These are phyloP conservation scores for Passalora sequoiae DNA, from an alignment of 2,329 filamentous ascomycete genomes.

Conservation along the genomic window DNA sequence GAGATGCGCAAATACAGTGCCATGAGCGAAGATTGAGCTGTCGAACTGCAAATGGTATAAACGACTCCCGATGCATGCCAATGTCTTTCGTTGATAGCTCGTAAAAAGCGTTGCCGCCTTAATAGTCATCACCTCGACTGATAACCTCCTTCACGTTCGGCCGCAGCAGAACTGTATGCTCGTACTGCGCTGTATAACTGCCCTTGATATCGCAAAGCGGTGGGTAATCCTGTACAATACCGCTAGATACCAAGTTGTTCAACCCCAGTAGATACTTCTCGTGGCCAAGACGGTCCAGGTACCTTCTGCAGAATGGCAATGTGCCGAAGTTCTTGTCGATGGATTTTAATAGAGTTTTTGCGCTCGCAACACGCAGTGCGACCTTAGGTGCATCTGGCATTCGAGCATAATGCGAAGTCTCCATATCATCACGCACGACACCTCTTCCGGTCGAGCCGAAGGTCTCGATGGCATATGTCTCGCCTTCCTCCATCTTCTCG, in stretches of 20 bases:
- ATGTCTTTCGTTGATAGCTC: constrained; percentile 6
- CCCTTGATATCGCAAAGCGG: constrained; percentile 56
- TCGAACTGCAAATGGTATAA: background rate
- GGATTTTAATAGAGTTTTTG: constrained; percentile 53
- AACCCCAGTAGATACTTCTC: constrained; percentile 56
- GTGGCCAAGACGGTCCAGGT: constrained; percentile 58
- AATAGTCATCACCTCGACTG: constrained; percentile 38
- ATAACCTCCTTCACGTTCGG: constrained; percentile 41
- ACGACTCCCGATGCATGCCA: constrained; percentile 6
- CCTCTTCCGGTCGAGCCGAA: constrained; percentile 54
- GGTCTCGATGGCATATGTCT: constrained; percentile 56
- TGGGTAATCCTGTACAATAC: constrained; percentile 53
- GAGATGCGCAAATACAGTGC: too few species aligned
- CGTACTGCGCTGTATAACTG: constrained; percentile 61
- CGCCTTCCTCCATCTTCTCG: constrained; percentile 55
- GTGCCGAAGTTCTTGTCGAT: constrained; percentile 61
- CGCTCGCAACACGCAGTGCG: constrained; percentile 45
- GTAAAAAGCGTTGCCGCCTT: background rate
- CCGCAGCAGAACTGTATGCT: constrained; percentile 48
- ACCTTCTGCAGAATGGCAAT: constrained; percentile 57
- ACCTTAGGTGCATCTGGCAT: constrained; percentile 35
- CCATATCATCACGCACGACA: constrained; percentile 44
- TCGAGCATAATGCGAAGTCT: constrained; percentile 36
- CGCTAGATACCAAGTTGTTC: constrained; percentile 53
- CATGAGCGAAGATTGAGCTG: too few species aligned